Evolutionary conservation across 1,139 yeast genomes (phyloP).

Genomic region (Suhomyces panamericanus): DNA sequence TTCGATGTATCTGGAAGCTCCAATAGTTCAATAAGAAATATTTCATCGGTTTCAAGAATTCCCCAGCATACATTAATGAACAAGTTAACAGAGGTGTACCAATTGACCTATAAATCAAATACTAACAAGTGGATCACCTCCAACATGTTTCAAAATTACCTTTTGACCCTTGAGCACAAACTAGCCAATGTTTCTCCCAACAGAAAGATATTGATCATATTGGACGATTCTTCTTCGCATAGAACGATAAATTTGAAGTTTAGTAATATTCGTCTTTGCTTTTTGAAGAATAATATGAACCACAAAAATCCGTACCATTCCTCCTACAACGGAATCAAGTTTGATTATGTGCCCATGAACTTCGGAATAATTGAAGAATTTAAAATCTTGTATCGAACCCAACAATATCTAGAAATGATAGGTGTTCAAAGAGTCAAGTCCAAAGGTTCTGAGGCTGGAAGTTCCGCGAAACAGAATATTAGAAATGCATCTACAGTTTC

Average conservation of each 20-base stretch:
- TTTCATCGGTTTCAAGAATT: conserved; percentile 16
- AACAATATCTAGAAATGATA: conserved; percentile 56
- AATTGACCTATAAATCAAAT: conserved; percentile 58
- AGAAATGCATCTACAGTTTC: conserved; percentile 14
- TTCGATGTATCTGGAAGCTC: conserved; percentile 47
- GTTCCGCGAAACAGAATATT: conserved; percentile 7
- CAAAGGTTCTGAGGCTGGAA: conserved; percentile 20
- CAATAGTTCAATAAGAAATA: conserved; percentile 29
- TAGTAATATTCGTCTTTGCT: conserved; percentile 50
- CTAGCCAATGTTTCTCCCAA: conserved; percentile 34
- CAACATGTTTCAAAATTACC: conserved; percentile 63
- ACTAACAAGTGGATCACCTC: conserved; percentile 66
- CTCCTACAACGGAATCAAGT: conserved; percentile 37
- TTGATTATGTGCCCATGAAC: conserved; percentile 59
- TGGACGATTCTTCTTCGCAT: conserved; percentile 67
- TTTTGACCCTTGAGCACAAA: conserved; percentile 60
- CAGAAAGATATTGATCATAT: conserved; percentile 53
- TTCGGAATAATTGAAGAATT: conserved; percentile 68
- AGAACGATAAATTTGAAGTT: conserved; percentile 58
- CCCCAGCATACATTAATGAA: conserved; percentile 35
- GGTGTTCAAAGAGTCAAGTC: conserved; percentile 36
- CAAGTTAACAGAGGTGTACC: conserved; percentile 53
- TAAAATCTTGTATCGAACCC: conserved; percentile 56
- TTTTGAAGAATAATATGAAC: conserved; percentile 41
- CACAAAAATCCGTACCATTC: conserved; percentile 43